Conservation (phyloP, 768 basidiomycete genomes). For the Leccinellum luteum region DNA sequence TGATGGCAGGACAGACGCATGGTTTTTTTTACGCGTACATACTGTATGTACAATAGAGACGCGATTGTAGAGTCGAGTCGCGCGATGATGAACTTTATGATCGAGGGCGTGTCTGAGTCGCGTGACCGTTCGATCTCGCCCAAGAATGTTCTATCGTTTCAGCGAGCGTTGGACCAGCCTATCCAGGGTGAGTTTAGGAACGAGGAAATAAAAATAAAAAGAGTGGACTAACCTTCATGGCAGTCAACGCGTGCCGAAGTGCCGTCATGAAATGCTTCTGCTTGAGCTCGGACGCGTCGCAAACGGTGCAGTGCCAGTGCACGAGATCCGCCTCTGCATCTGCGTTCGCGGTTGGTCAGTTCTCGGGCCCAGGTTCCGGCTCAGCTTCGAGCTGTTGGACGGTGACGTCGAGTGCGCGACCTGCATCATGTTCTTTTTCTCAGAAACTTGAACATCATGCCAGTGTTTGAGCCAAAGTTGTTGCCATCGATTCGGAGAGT, state of each 20-base stretch:
- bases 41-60: neutral
- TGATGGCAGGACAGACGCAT: too few species aligned
- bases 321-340: constrained; percentile 33
- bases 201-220: neutral
- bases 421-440: neutral
- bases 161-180: constrained; percentile 44
- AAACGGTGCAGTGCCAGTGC: constrained; percentile 47
- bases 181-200: neutral
- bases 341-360: neutral
- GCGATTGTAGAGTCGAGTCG: too few species aligned
- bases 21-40: too few species aligned
- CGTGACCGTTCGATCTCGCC: constrained; percentile 23
- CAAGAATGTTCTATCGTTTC: constrained; percentile 40
- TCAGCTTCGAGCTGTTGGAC: constrained; percentile 2
- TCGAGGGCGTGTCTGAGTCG: constrained; percentile 19
- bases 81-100: neutral
- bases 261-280: constrained; percentile 65
- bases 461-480: too few species aligned
- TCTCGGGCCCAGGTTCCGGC: too few species aligned
- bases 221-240: constrained; percentile 62
- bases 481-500: too few species aligned
- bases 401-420: constrained; percentile 6
- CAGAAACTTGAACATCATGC: too few species aligned
- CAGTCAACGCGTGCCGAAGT: constrained; percentile 76
- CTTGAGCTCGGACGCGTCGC: constrained; percentile 37